Evolutionary conservation across 2,329 filamentous ascomycete species (phyloP), one percentile per base, ranked within the genome.

Genomic region (Trichoderma arundinaceum): DNA sequence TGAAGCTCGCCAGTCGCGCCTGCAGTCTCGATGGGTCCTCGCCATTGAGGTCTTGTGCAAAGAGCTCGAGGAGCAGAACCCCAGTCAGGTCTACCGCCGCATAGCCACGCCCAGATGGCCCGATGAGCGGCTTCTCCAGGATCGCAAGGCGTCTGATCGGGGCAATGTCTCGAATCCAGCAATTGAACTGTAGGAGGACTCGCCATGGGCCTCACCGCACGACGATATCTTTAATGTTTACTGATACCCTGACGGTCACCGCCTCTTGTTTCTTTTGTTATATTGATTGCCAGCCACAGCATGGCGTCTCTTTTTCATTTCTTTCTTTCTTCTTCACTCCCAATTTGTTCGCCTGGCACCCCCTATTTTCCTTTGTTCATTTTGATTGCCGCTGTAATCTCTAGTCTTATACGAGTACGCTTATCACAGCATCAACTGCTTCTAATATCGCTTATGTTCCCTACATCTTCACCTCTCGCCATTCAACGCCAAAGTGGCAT

Each of bases 1-100:
- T 67, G 69, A 71, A 3, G 74, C 78, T 17, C 80, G 86, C 19
- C 81, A 78, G 70, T 71, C 74, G 5, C 78, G 78, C 57, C 69
- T 88, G 49, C 74, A 78, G 9, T 77, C 77, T 48, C 78, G 85
- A 64, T 89, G 87, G 87, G 73, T 75, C 35, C 72, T 88, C 7
- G 77, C 78, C 19, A 82, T 82, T 58, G 82, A 86, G 69, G 81
- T 88, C 15, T 74, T 85, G 66, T 79, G 84, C 67, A 82, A 79
- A 67, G 82, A 86, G 71, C 72, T 88, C 54, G 83, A 86, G 70
- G 74, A 75, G 12, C 73, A 77, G 59, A 77, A 79, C 7, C 44
- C 49, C 15, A 79, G 79, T 1, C 68, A 80, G 35, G 75, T 71
- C 66, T 88, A 82, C 68, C 82, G 78, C 3, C 66, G 71, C 15